Percentiles rank a stretch among this genome's conserved stretches.
phyloP scores from a whole-genome alignment of 2,329 filamentous ascomycete species.

The Byssoonygena ceratinophila region DNA sequence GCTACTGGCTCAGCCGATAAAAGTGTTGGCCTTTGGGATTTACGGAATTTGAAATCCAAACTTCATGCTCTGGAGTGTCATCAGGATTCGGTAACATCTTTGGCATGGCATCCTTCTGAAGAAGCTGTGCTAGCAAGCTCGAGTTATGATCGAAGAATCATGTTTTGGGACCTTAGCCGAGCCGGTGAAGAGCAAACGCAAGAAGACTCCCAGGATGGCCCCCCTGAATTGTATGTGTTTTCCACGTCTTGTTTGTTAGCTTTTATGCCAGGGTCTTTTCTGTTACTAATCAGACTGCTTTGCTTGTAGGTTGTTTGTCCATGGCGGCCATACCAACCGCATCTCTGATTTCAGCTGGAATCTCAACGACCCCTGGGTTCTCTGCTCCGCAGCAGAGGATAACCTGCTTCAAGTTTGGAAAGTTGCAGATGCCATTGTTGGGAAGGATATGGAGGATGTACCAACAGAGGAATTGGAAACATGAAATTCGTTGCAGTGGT shows the following conservation, averaged over 20 bases:
- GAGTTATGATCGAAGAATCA: slow-evolving; percentile 83
- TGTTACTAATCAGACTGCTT: neutral
- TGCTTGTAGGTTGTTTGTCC: slow-evolving; percentile 75
- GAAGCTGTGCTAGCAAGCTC: slow-evolving; percentile 79
- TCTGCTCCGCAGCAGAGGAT: slow-evolving; percentile 91
- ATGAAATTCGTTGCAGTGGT: neutral
- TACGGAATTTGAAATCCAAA: slow-evolving; percentile 81
- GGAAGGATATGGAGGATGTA: slow-evolving; percentile 63
- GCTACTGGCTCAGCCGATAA: slow-evolving; percentile 93
- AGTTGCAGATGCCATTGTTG: slow-evolving; percentile 70
- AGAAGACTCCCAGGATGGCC: slow-evolving; percentile 89
- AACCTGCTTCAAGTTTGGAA: slow-evolving; percentile 95
- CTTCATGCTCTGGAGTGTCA: slow-evolving; percentile 85
- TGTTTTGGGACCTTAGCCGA: slow-evolving; percentile 91
- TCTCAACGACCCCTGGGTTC: slow-evolving; percentile 88
- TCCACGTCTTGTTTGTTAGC: neutral
- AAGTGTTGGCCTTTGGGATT: slow-evolving; percentile 88
- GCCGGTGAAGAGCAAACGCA: slow-evolving; percentile 90
- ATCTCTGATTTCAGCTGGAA: slow-evolving; percentile 98
- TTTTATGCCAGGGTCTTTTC: neutral
- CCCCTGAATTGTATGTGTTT: slow-evolving; percentile 67
- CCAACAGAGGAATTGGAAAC: slow-evolving; percentile 63
- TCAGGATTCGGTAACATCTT: slow-evolving; percentile 75
- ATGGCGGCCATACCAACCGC: slow-evolving; percentile 94
- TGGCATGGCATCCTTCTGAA: slow-evolving; percentile 91